Evolutionary conservation across 495 filamentous ascomycete genomes (phyloP).

Genomic region (Hyaloscypha variabilis): DNA sequence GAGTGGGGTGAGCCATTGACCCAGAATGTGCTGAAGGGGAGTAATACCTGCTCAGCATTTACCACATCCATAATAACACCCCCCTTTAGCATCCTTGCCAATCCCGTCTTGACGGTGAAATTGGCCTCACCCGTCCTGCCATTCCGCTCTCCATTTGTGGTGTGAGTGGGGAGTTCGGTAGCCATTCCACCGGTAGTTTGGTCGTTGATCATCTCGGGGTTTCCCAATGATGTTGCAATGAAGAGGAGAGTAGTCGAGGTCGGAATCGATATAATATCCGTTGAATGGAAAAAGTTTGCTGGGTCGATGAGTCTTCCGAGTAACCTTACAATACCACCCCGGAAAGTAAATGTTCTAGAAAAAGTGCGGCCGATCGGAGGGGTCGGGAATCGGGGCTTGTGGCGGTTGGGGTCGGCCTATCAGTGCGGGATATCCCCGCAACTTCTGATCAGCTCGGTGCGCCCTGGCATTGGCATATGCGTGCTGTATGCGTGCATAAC

Average conservation of each 20-base stretch:
- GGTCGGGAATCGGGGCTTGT: background rate
- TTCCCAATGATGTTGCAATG: background rate
- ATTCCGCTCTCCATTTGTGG: slow-evolving; percentile 17
- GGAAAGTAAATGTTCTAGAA: background rate
- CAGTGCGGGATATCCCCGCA: background rate
- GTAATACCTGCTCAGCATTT: slow-evolving; percentile 78
- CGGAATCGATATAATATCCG: background rate
- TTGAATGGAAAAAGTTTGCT: background rate
- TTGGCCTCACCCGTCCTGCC: slow-evolving; percentile 21
- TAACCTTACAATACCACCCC: background rate
- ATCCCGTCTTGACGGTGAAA: slow-evolving; percentile 70
- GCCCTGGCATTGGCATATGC: background rate
- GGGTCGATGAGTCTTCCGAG: background rate
- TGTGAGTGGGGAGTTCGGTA: slow-evolving; percentile 29
- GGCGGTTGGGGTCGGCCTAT: background rate
- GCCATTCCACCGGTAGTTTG: slow-evolving; percentile 26
- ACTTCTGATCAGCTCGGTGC: background rate
- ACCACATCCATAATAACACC: slow-evolving; percentile 99
- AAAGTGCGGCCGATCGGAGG: background rate
- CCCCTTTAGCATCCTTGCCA: slow-evolving; percentile 97
- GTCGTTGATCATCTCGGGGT: slow-evolving; percentile 26
- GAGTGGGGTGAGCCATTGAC: slow-evolving; percentile 26
- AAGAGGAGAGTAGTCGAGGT: background rate
- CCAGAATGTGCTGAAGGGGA: background rate
- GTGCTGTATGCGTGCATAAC: too few relatives aligned